Evolutionary conservation across 805 yeast genomes (phyloP).

Genomic region (Lipomyces oligophaga): DNA sequence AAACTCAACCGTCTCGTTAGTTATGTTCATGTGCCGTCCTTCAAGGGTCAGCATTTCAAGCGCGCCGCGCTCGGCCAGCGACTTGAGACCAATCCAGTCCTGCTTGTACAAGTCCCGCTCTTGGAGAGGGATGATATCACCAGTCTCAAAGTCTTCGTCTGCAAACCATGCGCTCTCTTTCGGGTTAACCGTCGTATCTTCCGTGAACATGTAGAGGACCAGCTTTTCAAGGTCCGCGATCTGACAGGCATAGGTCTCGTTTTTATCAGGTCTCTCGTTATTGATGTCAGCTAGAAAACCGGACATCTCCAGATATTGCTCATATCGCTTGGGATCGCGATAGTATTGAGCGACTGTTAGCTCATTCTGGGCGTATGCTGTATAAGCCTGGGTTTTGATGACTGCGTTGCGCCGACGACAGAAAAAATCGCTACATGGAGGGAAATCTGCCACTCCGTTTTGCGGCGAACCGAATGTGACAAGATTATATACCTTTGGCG

Average conservation of each 20-base stretch:
- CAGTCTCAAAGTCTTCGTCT: slow-evolving; percentile 49
- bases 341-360: slow-evolving; percentile 74
- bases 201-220: slow-evolving; percentile 55
- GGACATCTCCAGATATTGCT: slow-evolving; percentile 53
- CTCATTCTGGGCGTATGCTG: slow-evolving; percentile 50
- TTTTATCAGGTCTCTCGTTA: slow-evolving; percentile 49
- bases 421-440: slow-evolving; percentile 54
- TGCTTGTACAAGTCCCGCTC: slow-evolving; percentile 49
- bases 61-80: slow-evolving; percentile 43
- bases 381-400: slow-evolving; percentile 60
- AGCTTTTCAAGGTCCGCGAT: slow-evolving; percentile 48
- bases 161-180: slow-evolving; percentile 63
- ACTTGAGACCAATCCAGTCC: slow-evolving; percentile 58
- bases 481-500: slow-evolving; percentile 46
- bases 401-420: slow-evolving; percentile 54
- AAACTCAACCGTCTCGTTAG: slow-evolving; percentile 47
- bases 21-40: slow-evolving; percentile 64
- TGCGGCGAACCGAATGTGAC: slow-evolving; percentile 82
- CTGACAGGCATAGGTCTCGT: slow-evolving; percentile 44
- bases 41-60: slow-evolving; percentile 51
- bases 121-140: slow-evolving; percentile 44
- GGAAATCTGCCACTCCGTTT: slow-evolving; percentile 61
- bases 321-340: slow-evolving; percentile 56
- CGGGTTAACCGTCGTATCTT: slow-evolving; percentile 70
- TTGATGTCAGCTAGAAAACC: slow-evolving; percentile 61